Conservation (phyloP, 306 rosid species). For the Lithocarpus polystachyus region DNA sequence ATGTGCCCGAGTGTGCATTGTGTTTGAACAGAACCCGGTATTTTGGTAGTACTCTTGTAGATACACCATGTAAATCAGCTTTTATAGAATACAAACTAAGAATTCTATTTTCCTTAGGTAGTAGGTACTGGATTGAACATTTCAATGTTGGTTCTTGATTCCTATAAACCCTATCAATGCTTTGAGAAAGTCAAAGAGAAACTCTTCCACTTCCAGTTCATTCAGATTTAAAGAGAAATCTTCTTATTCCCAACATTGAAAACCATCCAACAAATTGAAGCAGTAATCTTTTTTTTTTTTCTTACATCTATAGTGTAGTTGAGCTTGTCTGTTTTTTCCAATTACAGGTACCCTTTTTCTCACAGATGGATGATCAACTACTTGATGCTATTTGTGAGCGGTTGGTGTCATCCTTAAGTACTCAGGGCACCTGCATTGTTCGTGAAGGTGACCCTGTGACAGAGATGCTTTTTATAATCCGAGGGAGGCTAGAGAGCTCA, state of each 20-base stretch:
- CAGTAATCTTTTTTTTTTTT: neutral
- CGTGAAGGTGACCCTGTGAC: constrained; percentile 94
- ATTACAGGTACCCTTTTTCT: constrained; percentile 83
- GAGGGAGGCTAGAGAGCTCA: constrained; percentile 90
- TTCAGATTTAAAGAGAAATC: too few relatives aligned
- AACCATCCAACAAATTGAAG: neutral
- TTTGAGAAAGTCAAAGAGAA: neutral
- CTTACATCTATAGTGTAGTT: neutral
- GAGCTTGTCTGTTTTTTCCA: constrained; percentile 12
- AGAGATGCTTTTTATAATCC: constrained; percentile 83
- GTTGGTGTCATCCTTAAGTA: constrained; percentile 68
- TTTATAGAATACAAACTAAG: neutral
- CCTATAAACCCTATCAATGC: neutral
- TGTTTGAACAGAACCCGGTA: neutral
- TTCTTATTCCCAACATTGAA: neutral
- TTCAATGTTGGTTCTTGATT: neutral
- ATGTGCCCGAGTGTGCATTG: neutral
- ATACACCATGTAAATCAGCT: neutral
- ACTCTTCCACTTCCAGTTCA: too few relatives aligned
- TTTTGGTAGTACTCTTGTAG: neutral
- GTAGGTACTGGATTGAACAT: neutral
- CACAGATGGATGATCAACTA: constrained; percentile 86
- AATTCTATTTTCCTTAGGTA: too few relatives aligned
- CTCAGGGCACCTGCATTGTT: constrained; percentile 73
- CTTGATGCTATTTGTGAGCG: constrained; percentile 91